A percentile compares a stretch with the other conserved stretches of the same genome.
Evolutionary conservation across 192 early-diverging fungal genomes (phyloP).

Genomic region (Umbelopsis sp.): DNA sequence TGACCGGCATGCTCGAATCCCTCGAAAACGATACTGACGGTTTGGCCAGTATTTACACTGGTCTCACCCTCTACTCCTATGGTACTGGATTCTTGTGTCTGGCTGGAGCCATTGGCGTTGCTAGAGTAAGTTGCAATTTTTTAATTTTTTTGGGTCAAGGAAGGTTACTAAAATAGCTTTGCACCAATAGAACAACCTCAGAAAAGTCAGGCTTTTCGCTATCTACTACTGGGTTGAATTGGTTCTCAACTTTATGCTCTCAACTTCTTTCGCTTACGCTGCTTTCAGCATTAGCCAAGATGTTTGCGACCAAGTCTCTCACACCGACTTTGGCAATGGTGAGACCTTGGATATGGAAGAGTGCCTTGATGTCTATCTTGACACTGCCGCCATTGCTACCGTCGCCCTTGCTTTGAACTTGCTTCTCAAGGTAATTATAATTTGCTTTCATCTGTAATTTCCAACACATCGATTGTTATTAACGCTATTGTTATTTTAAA

Average conservation of each 20-base stretch:
- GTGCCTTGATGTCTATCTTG: constrained; percentile 32
- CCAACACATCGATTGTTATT: too few species aligned
- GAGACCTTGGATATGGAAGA: constrained; percentile 27
- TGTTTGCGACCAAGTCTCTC: constrained; percentile 28
- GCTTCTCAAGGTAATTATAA: constrained; percentile 32
- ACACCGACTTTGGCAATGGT: constrained; percentile 21
- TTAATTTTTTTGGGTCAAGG: not conserved
- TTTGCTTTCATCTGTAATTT: not conserved
- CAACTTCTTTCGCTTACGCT: constrained; percentile 29
- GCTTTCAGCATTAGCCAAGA: constrained; percentile 31
- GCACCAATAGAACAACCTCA: constrained; percentile 28
- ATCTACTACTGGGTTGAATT: constrained; percentile 35
- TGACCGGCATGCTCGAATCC: constrained; percentile 24
- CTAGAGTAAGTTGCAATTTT: constrained; percentile 22
- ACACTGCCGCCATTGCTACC: constrained; percentile 29
- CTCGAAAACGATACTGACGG: constrained; percentile 22
- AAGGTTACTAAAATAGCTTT: not conserved
- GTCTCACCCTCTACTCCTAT: constrained; percentile 34
- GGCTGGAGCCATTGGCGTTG: constrained; percentile 33
- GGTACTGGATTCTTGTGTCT: constrained; percentile 32
- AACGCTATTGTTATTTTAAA: not conserved
- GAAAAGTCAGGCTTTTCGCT: constrained; percentile 28
- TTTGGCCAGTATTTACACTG: constrained; percentile 23
- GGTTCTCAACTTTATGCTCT: constrained; percentile 29
- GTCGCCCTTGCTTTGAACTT: constrained; percentile 32